phyloP scores from a whole-genome alignment of 1,284 basidiomycete genomes.

The Anthracocystis walkeri region DNA sequence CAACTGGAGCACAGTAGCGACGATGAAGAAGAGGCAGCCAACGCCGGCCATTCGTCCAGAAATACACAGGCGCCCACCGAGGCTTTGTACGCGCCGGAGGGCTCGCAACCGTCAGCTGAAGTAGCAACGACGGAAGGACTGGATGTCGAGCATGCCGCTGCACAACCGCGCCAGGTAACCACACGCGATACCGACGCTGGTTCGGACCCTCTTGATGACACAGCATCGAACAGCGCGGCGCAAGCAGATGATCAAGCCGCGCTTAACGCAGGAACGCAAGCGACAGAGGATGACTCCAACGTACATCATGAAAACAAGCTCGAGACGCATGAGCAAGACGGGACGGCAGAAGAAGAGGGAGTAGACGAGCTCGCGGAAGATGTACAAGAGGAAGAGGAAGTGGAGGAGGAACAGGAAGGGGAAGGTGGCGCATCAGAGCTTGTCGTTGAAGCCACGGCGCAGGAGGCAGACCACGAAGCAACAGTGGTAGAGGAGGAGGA shows the following conservation, averaged over 20 bases:
- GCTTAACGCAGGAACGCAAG: not conserved
- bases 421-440: not conserved
- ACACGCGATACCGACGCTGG: not conserved
- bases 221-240: not conserved
- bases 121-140: not conserved
- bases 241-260: not conserved
- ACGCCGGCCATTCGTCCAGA: not conserved
- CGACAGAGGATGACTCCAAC: not conserved
- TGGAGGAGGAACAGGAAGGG: not conserved
- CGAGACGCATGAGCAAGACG: conserved; percentile 1
- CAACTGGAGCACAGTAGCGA: conserved; percentile 41
- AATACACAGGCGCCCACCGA: not conserved
- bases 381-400: not conserved
- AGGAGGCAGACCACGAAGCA: not conserved
- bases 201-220: not conserved
- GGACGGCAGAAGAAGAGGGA: conserved; percentile 4
- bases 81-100: not conserved
- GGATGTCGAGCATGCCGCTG: not conserved
- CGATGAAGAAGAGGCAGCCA: conserved; percentile 27
- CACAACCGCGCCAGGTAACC: not conserved
- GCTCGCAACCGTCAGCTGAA: not conserved
- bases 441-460: not conserved
- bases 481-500: conserved; percentile 9
- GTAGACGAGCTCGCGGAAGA: conserved; percentile 18
- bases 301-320: not conserved